Base-by-base conservation (phyloP, 2,329 filamentous ascomycete genomes). In the Fonsecaea erecta region DNA sequence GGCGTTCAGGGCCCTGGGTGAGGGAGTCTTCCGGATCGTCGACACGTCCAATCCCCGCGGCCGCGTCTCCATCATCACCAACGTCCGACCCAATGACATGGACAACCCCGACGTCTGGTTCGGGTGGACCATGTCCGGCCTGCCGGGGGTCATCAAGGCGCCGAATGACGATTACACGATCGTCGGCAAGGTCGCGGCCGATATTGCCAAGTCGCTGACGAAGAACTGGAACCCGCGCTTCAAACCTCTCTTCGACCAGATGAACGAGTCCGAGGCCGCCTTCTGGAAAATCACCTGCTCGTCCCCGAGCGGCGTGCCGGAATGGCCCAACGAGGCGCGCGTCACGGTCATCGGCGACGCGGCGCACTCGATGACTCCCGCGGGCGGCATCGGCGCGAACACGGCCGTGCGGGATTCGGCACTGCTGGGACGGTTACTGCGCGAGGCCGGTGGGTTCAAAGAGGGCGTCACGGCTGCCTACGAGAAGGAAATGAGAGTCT, bases 41-140 rank as follows among this genome's bases (percentile, higher is more conserved):
- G 87, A 90, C 70, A 74, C 78, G 1, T 76, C 79, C 0, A 77
- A 81, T 12, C 74, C 80, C 0, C 73, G 78, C 1, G 85, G 85
- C 0, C 74, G 73, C 6, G 75, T 86, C 1, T 85, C 82, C 62
- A 71, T 85, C 64, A 89, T 90, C 54, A 90, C 87, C 1, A 90
- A 90, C 59, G 85, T 90, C 0, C 82, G 87, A 1, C 73, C 86
- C 0, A 80, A 78, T 5, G 86, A 88, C 51, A 85, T 85, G 83
- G 78, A 89, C 69, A 80, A 89, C 66, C 83, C 85, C 0, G 73
- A 81, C 46, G 62, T 86, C 1, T 63, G 84, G 24, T 87, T 89
- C 65, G 87, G 87, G 1, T 90, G 87, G 87, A 89, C 87, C 0
- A 82, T 90, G 82, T 80, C 77, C 3, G 86, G 80, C 4, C 75